Evolutionary conservation across 75 land plant species (phyloP).

Genomic region (Cupressus sempervirens): DNA sequence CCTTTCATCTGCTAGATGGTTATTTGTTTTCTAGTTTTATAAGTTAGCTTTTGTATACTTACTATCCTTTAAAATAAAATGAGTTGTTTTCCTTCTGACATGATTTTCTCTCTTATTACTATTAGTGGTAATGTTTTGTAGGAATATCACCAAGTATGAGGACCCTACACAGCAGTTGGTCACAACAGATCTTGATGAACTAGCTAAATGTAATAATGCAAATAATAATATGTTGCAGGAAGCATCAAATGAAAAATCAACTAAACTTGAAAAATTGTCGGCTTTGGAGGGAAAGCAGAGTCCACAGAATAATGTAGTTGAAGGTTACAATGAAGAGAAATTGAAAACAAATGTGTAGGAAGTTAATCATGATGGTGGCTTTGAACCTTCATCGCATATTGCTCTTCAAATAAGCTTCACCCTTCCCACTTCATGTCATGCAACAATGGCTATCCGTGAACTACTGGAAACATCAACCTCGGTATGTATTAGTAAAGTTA

Average conservation of each 20-base stretch:
- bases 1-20: not conserved
- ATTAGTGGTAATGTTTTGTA: constrained; percentile 17
- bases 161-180: constrained; percentile 61
- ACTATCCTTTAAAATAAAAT: not conserved
- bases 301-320: not conserved
- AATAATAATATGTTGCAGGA: not conserved
- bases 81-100: constrained; percentile 6
- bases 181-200: constrained; percentile 72
- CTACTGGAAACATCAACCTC: constrained; percentile 85
- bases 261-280: not conserved
- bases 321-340: not conserved
- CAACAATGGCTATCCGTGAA: constrained; percentile 96
- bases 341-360: constrained; percentile 2
- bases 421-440: constrained; percentile 85
- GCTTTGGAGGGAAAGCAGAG: not conserved
- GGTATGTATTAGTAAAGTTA: constrained; percentile 36
- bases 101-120: not conserved
- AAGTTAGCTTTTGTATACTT: not conserved
- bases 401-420: constrained; percentile 80
- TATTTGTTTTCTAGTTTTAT: not conserved
- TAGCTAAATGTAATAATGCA: constrained; percentile 19
- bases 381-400: constrained; percentile 25
- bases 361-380: not conserved
- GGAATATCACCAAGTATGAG: constrained; percentile 71
- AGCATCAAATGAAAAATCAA: not conserved